Percentiles rank a stretch among this genome's conserved stretches.
phyloP scores from a whole-genome alignment of 805 yeast species.

The Saturnispora ahearnii region DNA sequence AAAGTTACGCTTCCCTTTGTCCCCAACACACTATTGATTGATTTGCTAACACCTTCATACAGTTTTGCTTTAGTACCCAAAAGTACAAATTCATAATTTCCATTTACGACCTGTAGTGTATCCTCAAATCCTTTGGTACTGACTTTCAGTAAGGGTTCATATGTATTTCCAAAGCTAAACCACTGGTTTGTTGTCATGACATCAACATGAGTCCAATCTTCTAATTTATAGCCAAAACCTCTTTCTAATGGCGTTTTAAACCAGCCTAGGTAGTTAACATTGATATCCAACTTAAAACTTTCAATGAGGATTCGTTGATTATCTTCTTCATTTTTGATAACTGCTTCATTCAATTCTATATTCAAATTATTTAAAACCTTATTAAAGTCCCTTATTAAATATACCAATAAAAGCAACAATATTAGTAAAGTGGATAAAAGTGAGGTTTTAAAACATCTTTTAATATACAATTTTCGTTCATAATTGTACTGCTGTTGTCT shows the following conservation, averaged over 20 bases:
- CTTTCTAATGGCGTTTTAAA: not conserved
- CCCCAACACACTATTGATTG: slow-evolving; percentile 2
- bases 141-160: not conserved
- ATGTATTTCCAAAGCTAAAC: not conserved
- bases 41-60: not conserved
- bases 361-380: not conserved
- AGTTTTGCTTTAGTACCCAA: not conserved
- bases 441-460: not conserved
- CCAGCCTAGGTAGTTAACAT: slow-evolving; percentile 1
- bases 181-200: not conserved
- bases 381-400: not conserved
- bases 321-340: not conserved
- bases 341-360: not conserved
- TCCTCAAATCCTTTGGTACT: slow-evolving; percentile 1
- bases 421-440: not conserved
- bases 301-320: not conserved
- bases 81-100: not conserved
- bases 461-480: not conserved
- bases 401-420: not conserved
- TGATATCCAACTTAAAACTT: not conserved
- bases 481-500: slow-evolving; percentile 3
- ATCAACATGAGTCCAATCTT: not conserved
- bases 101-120: not conserved
- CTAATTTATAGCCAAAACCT: slow-evolving; percentile 2
- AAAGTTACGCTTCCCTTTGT: not conserved